Conservation (phyloP, 148 eudicot species). For the Diospyros lotus region DNA sequence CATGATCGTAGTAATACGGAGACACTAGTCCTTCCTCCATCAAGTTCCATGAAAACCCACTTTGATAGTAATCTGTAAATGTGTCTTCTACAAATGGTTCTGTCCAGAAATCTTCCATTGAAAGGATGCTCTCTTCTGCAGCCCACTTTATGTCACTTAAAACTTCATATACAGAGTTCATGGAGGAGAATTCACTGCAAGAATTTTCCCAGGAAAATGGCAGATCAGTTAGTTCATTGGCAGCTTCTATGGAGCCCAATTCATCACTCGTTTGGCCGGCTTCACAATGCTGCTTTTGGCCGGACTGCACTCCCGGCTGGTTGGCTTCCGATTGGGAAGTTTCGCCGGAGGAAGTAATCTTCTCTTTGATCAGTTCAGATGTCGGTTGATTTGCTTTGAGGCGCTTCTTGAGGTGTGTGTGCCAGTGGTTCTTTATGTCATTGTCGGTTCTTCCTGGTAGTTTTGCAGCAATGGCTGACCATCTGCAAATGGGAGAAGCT, state of each 20-base stretch:
- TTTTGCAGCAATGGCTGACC: constrained; percentile 33
- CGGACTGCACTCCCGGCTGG: too few relatives aligned
- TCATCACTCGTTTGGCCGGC: too few relatives aligned
- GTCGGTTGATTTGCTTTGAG: background rate
- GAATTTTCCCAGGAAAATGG: background rate
- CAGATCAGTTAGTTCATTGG: too few relatives aligned
- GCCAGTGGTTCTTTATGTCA: constrained; percentile 36
- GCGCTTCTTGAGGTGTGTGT: constrained; percentile 30
- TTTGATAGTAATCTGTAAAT: background rate
- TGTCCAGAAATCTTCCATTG: background rate
- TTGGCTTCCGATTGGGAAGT: too few relatives aligned
- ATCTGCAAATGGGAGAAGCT: constrained; percentile 18
- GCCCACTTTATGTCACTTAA: background rate
- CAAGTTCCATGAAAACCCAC: background rate
- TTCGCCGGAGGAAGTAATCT: too few relatives aligned
- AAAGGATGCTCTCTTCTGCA: background rate
- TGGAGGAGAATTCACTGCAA: background rate
- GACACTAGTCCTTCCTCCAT: background rate
- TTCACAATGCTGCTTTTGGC: too few relatives aligned
- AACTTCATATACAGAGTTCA: background rate
- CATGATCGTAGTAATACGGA: background rate
- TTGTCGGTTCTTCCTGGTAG: constrained; percentile 41
- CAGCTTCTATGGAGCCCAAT: too few relatives aligned
- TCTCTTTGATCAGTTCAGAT: background rate
- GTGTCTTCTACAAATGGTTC: background rate